Conservation (phyloP, 2,329 filamentous ascomycete genomes). For the Fusarium chlamydosporum region DNA sequence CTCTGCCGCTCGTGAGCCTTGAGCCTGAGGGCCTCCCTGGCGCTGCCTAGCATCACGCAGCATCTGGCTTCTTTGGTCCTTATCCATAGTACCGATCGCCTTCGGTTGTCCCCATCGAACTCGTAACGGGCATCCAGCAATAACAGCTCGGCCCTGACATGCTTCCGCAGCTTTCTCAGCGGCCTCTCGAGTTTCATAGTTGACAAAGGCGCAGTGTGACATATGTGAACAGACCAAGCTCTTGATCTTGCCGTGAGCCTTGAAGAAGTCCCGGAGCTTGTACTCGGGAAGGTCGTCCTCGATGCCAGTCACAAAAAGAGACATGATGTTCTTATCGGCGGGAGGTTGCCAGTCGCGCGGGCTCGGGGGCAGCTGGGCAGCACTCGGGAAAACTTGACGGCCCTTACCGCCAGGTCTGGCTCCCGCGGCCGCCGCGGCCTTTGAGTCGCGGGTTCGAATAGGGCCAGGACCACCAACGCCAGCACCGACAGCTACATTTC, state of each 20-base stretch:
- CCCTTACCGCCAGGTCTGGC: conserved; percentile 62
- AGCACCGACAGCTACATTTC: conserved; percentile 66
- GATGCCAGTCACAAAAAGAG: conserved; percentile 93
- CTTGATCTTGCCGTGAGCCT: conserved; percentile 88
- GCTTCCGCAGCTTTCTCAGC: conserved; percentile 89
- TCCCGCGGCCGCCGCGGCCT: conserved; percentile 65
- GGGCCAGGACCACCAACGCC: conserved; percentile 78
- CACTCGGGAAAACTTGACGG: conserved; percentile 75
- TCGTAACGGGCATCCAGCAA: conserved; percentile 89
- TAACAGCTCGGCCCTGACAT: conserved; percentile 88
- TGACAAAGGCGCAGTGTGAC: conserved; percentile 96
- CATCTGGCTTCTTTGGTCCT: conserved; percentile 85
- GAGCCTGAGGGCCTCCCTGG: conserved; percentile 46
- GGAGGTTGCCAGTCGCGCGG: conserved; percentile 90
- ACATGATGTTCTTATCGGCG: conserved; percentile 86
- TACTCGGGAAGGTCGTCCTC: conserved; percentile 97
- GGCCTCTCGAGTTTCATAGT: conserved; percentile 86
- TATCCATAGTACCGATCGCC: conserved; percentile 90
- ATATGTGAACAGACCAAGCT: conserved; percentile 96
- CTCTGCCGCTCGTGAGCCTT: conserved; percentile 50
- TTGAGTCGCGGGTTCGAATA: conserved; percentile 79
- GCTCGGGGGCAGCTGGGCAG: conserved; percentile 81
- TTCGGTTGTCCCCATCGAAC: conserved; percentile 95
- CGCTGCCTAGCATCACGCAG: conserved; percentile 76
- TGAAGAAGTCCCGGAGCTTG: conserved; percentile 91